A percentile compares a stretch with the other conserved stretches of the same genome.
Conservation (phyloP, 78 protist genomes). For the Speleostelium caveatum region DNA sequence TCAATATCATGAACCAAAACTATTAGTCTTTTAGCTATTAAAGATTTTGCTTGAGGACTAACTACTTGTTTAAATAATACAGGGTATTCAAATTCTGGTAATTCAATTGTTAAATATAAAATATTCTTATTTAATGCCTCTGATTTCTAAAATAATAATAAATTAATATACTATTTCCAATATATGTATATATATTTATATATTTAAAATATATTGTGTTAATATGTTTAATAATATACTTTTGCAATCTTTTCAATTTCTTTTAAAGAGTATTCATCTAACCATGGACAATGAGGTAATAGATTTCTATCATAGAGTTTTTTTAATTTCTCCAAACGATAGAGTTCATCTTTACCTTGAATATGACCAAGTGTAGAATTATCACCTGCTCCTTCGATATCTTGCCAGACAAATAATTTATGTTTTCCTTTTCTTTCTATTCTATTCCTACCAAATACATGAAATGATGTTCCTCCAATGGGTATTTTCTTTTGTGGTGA, state of each 20-base stretch:
- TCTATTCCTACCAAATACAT: constrained; percentile 66
- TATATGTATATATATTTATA: not conserved
- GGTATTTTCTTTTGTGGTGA: constrained; percentile 59
- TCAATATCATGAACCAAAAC: constrained; percentile 58
- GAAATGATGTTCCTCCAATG: constrained; percentile 71
- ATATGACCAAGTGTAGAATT: constrained; percentile 73
- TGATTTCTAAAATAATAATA: constrained; percentile 33
- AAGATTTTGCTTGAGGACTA: constrained; percentile 23
- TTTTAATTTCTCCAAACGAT: constrained; percentile 66
- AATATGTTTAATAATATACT: not conserved
- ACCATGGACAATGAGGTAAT: constrained; percentile 65
- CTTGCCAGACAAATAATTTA: constrained; percentile 50
- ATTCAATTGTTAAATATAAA: constrained; percentile 61
- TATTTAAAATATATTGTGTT: not conserved
- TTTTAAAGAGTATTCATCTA: constrained; percentile 38
- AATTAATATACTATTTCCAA: no score
- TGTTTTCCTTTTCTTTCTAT: constrained; percentile 66
- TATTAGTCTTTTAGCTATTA: constrained; percentile 22
- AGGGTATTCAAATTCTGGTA: constrained; percentile 76
- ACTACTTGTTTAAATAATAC: constrained; percentile 66
- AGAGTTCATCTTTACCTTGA: constrained; percentile 51
- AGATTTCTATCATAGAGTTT: constrained; percentile 59
- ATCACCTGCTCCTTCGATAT: constrained; percentile 56
- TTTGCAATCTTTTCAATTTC: constrained; percentile 75
- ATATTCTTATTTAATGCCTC: constrained; percentile 54